Evolutionary conservation across 371 early-diverging fungal genomes (phyloP).

Genomic region (Haplosporangium sp.): DNA sequence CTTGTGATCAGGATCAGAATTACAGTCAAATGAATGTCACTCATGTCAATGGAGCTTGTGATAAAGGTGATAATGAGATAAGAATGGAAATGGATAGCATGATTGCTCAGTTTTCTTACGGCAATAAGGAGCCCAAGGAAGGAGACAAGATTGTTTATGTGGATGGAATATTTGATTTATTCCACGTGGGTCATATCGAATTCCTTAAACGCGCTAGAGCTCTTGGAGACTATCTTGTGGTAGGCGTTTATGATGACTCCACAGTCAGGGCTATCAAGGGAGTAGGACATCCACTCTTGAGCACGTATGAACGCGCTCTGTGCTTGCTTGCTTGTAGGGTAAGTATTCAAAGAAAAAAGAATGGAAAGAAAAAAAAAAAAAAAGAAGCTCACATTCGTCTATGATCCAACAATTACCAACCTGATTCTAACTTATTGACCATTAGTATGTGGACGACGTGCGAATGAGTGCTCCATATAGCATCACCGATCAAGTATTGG

Average conservation of each 20-base stretch:
- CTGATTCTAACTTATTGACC: too few relatives aligned
- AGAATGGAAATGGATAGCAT: slow-evolving; percentile 60
- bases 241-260: slow-evolving; percentile 94
- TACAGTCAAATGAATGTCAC: slow-evolving; percentile 76
- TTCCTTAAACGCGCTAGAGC: slow-evolving; percentile 90
- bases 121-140: slow-evolving; percentile 72
- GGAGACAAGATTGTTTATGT: slow-evolving; percentile 87
- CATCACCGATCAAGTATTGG: slow-evolving; percentile 85
- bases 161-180: slow-evolving; percentile 97
- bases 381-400: neutral
- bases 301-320: slow-evolving; percentile 90
- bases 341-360: slow-evolving; percentile 39
- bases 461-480: slow-evolving; percentile 91
- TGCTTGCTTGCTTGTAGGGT: slow-evolving; percentile 90
- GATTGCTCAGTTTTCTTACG: slow-evolving; percentile 90
- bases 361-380: neutral
- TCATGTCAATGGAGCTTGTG: slow-evolving; percentile 54
- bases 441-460: slow-evolving; percentile 89
- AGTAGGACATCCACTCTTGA: slow-evolving; percentile 93
- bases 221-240: slow-evolving; percentile 90
- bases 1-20: slow-evolving; percentile 37
- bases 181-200: slow-evolving; percentile 96
- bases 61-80: too few relatives aligned
- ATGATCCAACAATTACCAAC: too few relatives aligned
- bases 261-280: slow-evolving; percentile 89